A percentile compares a stretch with the other conserved stretches of the same genome.
Evolutionary conservation across 2,329 filamentous ascomycete genomes (phyloP).

Genomic region (Cordyceps pruinosa): DNA sequence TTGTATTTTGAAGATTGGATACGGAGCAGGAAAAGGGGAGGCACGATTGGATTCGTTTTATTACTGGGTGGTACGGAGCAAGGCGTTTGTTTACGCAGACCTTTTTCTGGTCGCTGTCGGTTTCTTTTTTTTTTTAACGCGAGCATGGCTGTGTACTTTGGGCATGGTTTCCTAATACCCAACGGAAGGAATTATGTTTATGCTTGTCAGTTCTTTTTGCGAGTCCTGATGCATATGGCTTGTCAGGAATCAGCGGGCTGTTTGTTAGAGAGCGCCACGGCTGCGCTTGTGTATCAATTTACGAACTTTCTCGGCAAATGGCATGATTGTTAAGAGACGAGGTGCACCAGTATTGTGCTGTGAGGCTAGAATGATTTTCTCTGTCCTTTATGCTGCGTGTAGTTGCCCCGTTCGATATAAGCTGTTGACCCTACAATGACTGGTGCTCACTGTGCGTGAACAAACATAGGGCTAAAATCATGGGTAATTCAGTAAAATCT

Average conservation of each 20-base stretch:
- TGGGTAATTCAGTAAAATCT: too few species aligned
- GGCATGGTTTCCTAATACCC: slow-evolving; percentile 11
- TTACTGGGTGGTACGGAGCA: slow-evolving; percentile 2
- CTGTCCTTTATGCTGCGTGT: too few species aligned
- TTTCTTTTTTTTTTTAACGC: background rate
- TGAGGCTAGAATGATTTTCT: too few species aligned
- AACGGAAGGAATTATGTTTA: slow-evolving; percentile 10
- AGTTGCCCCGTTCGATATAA: too few species aligned
- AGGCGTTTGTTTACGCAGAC: slow-evolving; percentile 1
- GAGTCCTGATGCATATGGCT: background rate
- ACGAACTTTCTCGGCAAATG: background rate
- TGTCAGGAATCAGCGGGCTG: background rate
- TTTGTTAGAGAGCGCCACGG: background rate
- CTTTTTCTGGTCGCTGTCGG: background rate
- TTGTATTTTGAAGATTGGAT: slow-evolving; percentile 8
- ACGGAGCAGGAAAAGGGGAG: slow-evolving; percentile 10
- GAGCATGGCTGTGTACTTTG: slow-evolving; percentile 10
- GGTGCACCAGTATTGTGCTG: too few species aligned
- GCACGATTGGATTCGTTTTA: background rate
- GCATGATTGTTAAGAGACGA: background rate
- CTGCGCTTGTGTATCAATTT: background rate
- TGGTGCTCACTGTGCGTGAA: too few species aligned
- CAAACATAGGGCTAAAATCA: too few species aligned
- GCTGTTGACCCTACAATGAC: too few species aligned
- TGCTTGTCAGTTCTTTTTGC: background rate